Conservation (phyloP, 768 basidiomycete genomes). For the Auriscalpium orientale region DNA sequence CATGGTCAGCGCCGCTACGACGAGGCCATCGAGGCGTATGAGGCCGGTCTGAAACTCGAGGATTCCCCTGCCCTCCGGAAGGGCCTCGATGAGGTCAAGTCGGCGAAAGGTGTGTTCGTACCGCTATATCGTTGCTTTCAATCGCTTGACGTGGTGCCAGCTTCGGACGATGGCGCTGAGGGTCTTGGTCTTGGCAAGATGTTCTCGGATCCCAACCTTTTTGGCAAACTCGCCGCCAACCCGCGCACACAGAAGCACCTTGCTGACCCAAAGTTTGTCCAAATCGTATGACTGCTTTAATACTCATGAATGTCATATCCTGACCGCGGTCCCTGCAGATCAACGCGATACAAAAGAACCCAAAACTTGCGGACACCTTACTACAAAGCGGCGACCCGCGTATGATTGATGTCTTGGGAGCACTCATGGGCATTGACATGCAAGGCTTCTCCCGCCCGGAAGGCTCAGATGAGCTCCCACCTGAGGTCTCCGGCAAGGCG, state of each 20-base stretch:
- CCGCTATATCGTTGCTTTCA: background rate
- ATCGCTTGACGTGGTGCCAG: conserved; percentile 12
- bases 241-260: conserved; percentile 81
- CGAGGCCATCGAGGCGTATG: conserved; percentile 80
- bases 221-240: conserved; percentile 80
- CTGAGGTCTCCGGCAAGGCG: conserved; percentile 37
- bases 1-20: conserved; percentile 75
- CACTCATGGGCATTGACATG: conserved; percentile 88
- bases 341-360: conserved; percentile 60
- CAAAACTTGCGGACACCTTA: conserved; percentile 49
- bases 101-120: conserved; percentile 60
- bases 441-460: conserved; percentile 79
- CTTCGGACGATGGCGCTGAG: conserved; percentile 38
- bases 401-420: conserved; percentile 92
- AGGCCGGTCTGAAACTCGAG: conserved; percentile 74
- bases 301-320: too few species aligned
- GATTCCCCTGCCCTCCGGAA: conserved; percentile 77
- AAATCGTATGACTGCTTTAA: conserved; percentile 36
- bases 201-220: conserved; percentile 77
- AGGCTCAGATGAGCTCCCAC: conserved; percentile 74
- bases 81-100: conserved; percentile 82
- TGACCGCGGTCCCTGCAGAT: conserved; percentile 33
- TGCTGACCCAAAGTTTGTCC: conserved; percentile 74
- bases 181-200: conserved; percentile 60
- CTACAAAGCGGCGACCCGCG: conserved; percentile 65